Conservation (phyloP, 2,329 filamentous ascomycete species). For the Pestalotiopsis sp. region DNA sequence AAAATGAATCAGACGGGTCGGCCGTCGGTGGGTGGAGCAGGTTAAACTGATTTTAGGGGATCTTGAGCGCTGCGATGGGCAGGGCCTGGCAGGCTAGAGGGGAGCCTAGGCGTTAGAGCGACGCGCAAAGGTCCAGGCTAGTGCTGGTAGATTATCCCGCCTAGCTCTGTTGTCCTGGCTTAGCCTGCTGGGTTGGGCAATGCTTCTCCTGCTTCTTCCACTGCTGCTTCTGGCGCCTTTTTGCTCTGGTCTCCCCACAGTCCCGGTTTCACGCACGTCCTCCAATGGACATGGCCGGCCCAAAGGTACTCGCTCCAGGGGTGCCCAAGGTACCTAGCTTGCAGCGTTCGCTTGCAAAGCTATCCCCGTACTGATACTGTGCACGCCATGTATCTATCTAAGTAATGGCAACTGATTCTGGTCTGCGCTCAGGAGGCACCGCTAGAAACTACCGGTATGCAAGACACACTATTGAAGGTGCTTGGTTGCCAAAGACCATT, state of each 20-base stretch:
- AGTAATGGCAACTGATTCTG: not conserved
- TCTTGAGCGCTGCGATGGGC: not conserved
- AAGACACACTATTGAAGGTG: not conserved
- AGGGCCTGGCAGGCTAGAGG: not conserved
- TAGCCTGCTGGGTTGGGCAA: not conserved
- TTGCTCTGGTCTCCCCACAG: not conserved
- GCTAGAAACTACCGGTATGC: not conserved
- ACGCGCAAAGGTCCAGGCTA: not conserved
- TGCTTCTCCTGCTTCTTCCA: not conserved
- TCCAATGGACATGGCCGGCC: not conserved
- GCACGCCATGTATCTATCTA: not conserved
- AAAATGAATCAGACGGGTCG: constrained; percentile 5
- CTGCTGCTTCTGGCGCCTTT: not conserved
- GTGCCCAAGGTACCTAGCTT: not conserved
- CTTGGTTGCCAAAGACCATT: not conserved
- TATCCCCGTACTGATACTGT: not conserved
- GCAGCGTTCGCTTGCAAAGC: not conserved
- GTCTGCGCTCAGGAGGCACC: not conserved
- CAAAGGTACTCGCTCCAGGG: not conserved
- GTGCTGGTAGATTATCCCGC: not conserved
- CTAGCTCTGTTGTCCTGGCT: not conserved
- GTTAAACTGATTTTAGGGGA: not conserved
- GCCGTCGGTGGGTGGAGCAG: constrained; percentile 3
- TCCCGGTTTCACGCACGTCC: constrained; percentile 5
- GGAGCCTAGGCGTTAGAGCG: not conserved